A percentile compares a stretch with the other conserved stretches of the same genome.
phyloP scores from a whole-genome alignment of 108 stramenopile genomes.

The Aurantiochytrium sp. region DNA sequence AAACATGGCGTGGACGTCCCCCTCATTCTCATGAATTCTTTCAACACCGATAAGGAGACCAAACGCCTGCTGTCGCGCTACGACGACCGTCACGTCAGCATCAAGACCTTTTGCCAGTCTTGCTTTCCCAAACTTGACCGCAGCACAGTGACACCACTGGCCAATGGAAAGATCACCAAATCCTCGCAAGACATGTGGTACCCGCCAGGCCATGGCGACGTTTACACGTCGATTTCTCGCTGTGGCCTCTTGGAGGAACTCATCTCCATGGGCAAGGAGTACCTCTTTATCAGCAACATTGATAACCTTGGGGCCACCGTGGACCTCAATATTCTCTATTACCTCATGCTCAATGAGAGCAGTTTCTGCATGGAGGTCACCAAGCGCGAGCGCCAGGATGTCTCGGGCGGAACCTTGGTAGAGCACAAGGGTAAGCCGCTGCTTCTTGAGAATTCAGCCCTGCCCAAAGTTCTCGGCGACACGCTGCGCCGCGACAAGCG shows the following conservation, averaged over 20 bases:
- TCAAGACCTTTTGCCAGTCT: conserved; percentile 33
- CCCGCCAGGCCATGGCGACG: conserved; percentile 99
- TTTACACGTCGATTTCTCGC: conserved; percentile 93
- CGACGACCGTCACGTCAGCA: conserved; percentile 49
- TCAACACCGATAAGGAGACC: conserved; percentile 91
- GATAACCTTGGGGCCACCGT: conserved; percentile 99
- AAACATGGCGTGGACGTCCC: conserved; percentile 22
- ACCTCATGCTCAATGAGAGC: conserved; percentile 25
- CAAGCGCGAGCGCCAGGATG: background rate
- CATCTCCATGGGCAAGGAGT: conserved; percentile 86
- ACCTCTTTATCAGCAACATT: conserved; percentile 99
- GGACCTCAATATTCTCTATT: conserved; percentile 70
- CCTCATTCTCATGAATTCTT: conserved; percentile 99
- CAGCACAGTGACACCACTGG: conserved; percentile 49
- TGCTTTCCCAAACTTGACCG: conserved; percentile 57
- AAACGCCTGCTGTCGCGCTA: conserved; percentile 71
- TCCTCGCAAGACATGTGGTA: conserved; percentile 73
- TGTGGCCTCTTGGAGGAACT: conserved; percentile 85
- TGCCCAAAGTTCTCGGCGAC: conserved; percentile 40
- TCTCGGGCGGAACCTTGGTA: background rate
- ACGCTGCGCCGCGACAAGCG: conserved; percentile 88
- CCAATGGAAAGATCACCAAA: background rate
- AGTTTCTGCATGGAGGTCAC: conserved; percentile 69
- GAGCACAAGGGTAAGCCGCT: conserved; percentile 3
- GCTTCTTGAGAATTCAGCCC: background rate